Evolutionary conservation across 169 alveolate species (phyloP).

Genomic region (Sarcocystis neurona): DNA sequence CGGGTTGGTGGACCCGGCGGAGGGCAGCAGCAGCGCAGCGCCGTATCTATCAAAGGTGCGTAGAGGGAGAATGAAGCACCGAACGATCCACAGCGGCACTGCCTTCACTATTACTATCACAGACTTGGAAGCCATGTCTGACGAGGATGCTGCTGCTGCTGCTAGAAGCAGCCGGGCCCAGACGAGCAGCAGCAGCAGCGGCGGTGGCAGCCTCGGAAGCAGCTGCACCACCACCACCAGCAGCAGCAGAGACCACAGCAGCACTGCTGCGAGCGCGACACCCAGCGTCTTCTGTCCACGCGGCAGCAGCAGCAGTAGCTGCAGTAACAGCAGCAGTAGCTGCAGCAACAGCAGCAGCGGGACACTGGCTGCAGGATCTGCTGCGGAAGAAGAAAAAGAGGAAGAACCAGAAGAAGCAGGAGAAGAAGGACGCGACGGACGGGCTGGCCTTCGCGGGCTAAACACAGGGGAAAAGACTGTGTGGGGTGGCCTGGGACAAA

Average conservation of each 20-base stretch:
- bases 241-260: too few relatives aligned
- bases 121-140: conserved; percentile 1
- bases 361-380: too few relatives aligned
- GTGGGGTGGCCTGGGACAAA: not conserved
- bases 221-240: too few relatives aligned
- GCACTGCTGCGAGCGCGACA: too few relatives aligned
- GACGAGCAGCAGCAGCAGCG: too few relatives aligned
- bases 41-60: conserved; percentile 18
- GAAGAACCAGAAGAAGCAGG: not conserved
- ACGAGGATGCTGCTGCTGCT: not conserved
- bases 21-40: too few relatives aligned
- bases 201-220: too few relatives aligned
- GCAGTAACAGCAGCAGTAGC: too few relatives aligned
- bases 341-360: too few relatives aligned
- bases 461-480: not conserved
- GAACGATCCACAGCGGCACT: conserved; percentile 20
- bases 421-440: not conserved
- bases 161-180: not conserved
- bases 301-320: too few relatives aligned
- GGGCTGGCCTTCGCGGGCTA: not conserved
- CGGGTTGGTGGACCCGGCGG: too few relatives aligned
- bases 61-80: conserved; percentile 37
- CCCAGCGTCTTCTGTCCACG: too few relatives aligned
- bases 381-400: not conserved
- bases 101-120: conserved; percentile 42